These are phyloP conservation scores for Fusarium sp. DNA, from an alignment of 2,329 filamentous ascomycete species.

Conservation along the genomic window DNA sequence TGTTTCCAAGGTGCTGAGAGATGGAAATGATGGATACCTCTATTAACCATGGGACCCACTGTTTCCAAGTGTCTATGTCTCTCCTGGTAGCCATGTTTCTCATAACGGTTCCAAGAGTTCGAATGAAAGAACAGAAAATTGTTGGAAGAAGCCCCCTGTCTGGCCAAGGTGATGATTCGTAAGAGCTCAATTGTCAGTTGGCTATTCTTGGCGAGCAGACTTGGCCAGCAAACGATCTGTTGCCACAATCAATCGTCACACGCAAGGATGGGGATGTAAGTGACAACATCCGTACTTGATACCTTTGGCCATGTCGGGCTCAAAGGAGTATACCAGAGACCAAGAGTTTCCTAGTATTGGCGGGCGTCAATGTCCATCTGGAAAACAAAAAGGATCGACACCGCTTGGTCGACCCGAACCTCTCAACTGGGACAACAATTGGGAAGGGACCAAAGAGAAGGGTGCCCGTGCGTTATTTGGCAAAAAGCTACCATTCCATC, in stretches of 20 bases:
- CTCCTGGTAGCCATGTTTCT: background rate
- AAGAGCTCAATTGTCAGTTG: background rate
- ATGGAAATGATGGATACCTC: background rate
- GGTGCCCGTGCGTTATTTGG: background rate
- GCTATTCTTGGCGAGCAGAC: background rate
- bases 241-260: background rate
- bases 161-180: background rate
- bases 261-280: background rate
- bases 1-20: background rate
- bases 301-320: background rate
- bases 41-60: background rate
- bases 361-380: conserved; percentile 1
- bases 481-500: conserved; percentile 34
- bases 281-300: background rate
- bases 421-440: conserved; percentile 21
- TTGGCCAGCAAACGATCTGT: background rate
- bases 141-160: background rate
- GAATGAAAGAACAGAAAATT: background rate
- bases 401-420: conserved; percentile 32
- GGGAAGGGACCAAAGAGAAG: conserved; percentile 4
- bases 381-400: conserved; percentile 9
- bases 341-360: background rate
- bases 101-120: background rate
- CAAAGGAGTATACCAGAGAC: background rate
- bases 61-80: background rate